phyloP scores from a whole-genome alignment of 75 land plant genomes.

The Ceratopteris richardii region DNA sequence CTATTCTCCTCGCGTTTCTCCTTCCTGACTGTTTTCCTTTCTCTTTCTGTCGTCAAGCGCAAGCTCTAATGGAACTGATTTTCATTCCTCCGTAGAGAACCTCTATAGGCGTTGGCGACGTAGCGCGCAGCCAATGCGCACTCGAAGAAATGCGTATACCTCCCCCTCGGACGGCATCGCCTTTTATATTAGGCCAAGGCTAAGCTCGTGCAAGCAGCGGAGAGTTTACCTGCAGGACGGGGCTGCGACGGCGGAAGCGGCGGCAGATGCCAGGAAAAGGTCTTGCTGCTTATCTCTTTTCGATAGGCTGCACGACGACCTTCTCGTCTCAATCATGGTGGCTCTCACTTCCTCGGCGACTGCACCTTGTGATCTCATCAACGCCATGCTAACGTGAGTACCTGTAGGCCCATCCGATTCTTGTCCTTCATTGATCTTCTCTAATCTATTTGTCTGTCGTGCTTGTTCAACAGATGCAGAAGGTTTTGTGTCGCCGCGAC shows the following conservation, averaged over 20 bases:
- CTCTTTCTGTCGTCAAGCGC: no score
- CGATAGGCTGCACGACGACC: slow-evolving; percentile 51
- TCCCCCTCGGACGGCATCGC: slow-evolving; percentile 16
- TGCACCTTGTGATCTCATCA: slow-evolving; percentile 40
- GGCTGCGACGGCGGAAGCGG: no score
- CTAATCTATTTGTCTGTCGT: no score
- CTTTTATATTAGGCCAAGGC: slow-evolving; percentile 6
- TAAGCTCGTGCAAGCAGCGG: neutral
- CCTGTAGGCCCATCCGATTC: no score
- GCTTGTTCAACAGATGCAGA: slow-evolving; percentile 38
- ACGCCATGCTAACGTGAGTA: slow-evolving; percentile 40
- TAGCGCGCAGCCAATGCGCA: no score
- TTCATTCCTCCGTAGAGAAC: no score
- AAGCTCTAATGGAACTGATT: no score
- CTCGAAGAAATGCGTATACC: slow-evolving; percentile 4
- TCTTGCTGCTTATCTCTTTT: slow-evolving; percentile 8
- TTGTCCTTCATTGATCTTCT: no score
- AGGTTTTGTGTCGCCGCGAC: slow-evolving; percentile 35
- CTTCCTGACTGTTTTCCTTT: no score
- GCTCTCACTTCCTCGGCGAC: slow-evolving; percentile 35
- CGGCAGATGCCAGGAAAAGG: no score
- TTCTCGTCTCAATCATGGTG: slow-evolving; percentile 37
- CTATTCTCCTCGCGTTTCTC: no score
- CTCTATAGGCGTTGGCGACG: no score
- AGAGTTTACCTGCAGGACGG: neutral